These are phyloP conservation scores for Alisma plantagoaquatica DNA, from an alignment of 106 monocot species.

Conservation along the genomic window DNA sequence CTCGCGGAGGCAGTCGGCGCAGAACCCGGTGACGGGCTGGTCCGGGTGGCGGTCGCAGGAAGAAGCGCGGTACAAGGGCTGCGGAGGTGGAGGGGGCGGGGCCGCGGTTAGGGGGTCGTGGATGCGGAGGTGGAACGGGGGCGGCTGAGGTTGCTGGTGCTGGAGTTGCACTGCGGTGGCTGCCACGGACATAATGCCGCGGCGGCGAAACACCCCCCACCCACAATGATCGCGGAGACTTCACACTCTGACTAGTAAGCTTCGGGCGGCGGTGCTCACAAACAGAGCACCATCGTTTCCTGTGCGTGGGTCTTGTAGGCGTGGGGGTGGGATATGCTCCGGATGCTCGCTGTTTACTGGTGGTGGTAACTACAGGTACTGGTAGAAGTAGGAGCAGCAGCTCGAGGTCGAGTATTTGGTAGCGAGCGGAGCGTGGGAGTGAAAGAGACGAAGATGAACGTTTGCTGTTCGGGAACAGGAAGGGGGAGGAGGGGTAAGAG, in stretches of 20 bases:
- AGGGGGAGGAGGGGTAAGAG: not conserved
- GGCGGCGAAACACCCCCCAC: no score
- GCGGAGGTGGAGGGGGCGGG: not conserved
- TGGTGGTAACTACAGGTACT: not conserved
- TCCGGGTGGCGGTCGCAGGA: constrained; percentile 49
- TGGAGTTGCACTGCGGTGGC: no score
- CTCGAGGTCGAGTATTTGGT: not conserved
- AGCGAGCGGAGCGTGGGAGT: not conserved
- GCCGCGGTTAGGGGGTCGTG: not conserved
- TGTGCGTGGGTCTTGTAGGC: not conserved
- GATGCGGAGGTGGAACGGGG: not conserved
- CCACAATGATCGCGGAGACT: no score
- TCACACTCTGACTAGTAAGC: no score
- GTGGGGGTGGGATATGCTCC: no score
- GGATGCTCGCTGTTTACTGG: no score
- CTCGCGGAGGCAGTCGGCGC: constrained; percentile 76
- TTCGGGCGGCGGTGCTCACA: no score
- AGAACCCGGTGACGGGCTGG: constrained; percentile 61
- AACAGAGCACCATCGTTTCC: no score
- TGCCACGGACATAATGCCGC: no score
- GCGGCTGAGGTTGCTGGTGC: not conserved
- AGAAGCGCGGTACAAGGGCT: constrained; percentile 2
- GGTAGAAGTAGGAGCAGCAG: not conserved
- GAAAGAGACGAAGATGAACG: constrained; percentile 1
- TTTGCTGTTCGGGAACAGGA: not conserved